Conservation (phyloP, 2,329 filamentous ascomycete genomes). For the Anthostomella pinea region DNA sequence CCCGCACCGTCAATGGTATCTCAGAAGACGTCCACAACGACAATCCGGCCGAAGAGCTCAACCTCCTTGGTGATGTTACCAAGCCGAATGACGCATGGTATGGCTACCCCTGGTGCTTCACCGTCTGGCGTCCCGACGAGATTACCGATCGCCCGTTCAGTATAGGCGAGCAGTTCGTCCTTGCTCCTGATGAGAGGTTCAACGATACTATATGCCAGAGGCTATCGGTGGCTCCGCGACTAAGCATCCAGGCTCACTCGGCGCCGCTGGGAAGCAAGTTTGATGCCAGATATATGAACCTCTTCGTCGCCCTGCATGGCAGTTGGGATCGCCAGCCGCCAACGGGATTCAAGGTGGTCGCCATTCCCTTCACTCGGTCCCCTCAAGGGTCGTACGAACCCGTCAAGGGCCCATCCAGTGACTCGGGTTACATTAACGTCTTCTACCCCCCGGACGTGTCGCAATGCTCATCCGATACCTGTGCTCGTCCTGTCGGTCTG, state of each 20-base stretch:
- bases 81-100: constrained; percentile 48
- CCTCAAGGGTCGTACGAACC: constrained; percentile 27
- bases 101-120: constrained; percentile 54
- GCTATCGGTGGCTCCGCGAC: constrained; percentile 36
- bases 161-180: constrained; percentile 33
- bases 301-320: constrained; percentile 62
- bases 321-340: constrained; percentile 44
- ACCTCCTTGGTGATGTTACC: constrained; percentile 60
- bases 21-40: constrained; percentile 51
- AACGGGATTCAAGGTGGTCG: constrained; percentile 36
- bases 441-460: constrained; percentile 46
- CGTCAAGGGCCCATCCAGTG: constrained; percentile 32
- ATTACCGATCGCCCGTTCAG: constrained; percentile 31
- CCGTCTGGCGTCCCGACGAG: constrained; percentile 38
- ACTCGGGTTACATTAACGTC: constrained; percentile 43
- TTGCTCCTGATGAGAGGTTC: constrained; percentile 24
- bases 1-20: constrained; percentile 39
- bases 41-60: constrained; percentile 65
- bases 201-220: constrained; percentile 23
- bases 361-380: constrained; percentile 34
- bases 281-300: constrained; percentile 50
- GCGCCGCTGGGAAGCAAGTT: constrained; percentile 65
- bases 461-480: constrained; percentile 42
- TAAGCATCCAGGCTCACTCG: constrained; percentile 56
- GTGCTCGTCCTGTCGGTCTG: constrained; percentile 52